phyloP scores from a whole-genome alignment of 2,329 filamentous ascomycete genomes.

The Sporothrix mexicana region DNA sequence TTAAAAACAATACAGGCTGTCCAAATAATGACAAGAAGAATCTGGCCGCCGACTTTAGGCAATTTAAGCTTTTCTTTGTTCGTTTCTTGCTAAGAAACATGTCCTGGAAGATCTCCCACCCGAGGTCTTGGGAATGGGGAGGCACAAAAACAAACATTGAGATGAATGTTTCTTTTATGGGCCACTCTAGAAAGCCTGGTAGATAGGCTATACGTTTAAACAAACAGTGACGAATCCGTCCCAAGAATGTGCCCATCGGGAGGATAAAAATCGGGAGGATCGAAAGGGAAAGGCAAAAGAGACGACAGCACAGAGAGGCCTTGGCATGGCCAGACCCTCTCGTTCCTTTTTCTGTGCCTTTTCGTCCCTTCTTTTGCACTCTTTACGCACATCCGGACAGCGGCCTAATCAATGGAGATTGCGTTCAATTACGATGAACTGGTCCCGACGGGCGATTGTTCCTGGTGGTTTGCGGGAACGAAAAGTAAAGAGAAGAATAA shows the following conservation, averaged over 20 bases:
- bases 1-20: background rate
- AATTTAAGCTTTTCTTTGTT: background rate
- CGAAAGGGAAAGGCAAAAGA: background rate
- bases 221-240: background rate
- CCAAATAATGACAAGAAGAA: background rate
- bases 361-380: background rate
- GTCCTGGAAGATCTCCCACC: background rate
- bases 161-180: background rate
- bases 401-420: constrained; percentile 28
- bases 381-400: constrained; percentile 3
- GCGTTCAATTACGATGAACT: constrained; percentile 8
- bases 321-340: background rate
- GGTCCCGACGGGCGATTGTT: background rate
- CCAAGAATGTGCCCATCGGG: background rate
- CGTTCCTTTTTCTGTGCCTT: background rate
- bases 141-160: background rate
- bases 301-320: background rate
- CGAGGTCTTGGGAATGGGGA: background rate
- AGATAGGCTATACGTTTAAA: background rate
- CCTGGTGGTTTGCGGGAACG: background rate
- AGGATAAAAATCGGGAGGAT: background rate
- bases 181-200: background rate
- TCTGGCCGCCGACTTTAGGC: background rate
- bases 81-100: background rate
- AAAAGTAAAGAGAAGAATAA: too few relatives aligned